phyloP scores from a whole-genome alignment of 352 stramenopile species.

The Globisporangium rhizosaccharum region DNA sequence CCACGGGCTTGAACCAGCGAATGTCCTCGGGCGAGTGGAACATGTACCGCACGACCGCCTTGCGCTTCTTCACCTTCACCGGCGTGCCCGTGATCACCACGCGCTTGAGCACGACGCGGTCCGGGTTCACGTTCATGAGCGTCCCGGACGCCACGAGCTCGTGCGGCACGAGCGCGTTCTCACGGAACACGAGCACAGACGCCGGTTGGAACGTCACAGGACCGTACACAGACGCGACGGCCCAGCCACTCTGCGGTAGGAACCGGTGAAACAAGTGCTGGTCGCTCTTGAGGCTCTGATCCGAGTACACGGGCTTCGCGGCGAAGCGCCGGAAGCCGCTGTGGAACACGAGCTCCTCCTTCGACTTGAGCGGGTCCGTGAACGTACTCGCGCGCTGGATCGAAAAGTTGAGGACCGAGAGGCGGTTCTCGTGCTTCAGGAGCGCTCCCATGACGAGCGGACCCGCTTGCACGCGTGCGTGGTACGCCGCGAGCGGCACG shows the following conservation, averaged over 20 bases:
- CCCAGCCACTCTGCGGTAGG: constrained; percentile 87
- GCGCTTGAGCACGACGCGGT: constrained; percentile 97
- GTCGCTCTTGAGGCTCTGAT: constrained; percentile 98
- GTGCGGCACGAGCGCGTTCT: constrained; percentile 22
- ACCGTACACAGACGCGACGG: constrained; percentile 86
- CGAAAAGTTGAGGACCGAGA: constrained; percentile 98
- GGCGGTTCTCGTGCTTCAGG: constrained; percentile 95
- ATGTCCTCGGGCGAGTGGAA: constrained; percentile 99
- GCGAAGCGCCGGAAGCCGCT: constrained; percentile 95
- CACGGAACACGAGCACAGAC: constrained; percentile 94
- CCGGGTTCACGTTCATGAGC: constrained; percentile 95
- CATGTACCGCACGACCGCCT: constrained; percentile 98
- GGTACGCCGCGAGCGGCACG: constrained; percentile 52
- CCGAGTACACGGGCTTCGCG: constrained; percentile 93
- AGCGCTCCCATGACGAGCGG: constrained; percentile 81
- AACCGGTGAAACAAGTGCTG: constrained; percentile 99
- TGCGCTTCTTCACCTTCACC: constrained; percentile 97
- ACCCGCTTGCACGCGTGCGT: constrained; percentile 48
- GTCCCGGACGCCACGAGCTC: constrained; percentile 93
- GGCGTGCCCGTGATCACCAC: constrained; percentile 98
- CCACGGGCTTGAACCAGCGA: constrained; percentile 98
- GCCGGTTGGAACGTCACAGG: constrained; percentile 96
- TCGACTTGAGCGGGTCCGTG: constrained; percentile 93
- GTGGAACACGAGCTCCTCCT: constrained; percentile 94
- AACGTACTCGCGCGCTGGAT: constrained; percentile 81